Conservation (phyloP, 2,329 filamentous ascomycete species). For the Colletotrichum salicis region DNA sequence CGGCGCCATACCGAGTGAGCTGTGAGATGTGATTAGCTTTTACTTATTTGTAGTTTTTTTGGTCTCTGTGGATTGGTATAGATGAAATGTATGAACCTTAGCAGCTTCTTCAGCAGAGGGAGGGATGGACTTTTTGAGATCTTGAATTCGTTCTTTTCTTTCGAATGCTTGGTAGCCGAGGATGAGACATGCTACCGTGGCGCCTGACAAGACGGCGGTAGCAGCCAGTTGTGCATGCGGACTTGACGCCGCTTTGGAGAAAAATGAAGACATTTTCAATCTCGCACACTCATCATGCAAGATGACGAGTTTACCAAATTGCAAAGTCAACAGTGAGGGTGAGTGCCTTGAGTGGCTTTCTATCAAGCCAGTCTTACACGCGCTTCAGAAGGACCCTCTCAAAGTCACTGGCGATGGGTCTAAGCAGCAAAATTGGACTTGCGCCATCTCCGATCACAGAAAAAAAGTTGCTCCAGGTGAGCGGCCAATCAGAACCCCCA, state of each 20-base stretch:
- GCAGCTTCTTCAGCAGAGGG: slow-evolving; percentile 45
- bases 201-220: slow-evolving; percentile 75
- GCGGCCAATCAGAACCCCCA: slow-evolving; percentile 2
- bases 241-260: slow-evolving; percentile 56
- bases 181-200: slow-evolving; percentile 68
- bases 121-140: slow-evolving; percentile 71
- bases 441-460: background rate
- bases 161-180: slow-evolving; percentile 71
- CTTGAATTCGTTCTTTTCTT: slow-evolving; percentile 62
- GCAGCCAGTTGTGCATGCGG: slow-evolving; percentile 72
- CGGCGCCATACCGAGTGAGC: slow-evolving; percentile 71
- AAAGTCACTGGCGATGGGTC: slow-evolving; percentile 2
- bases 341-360: background rate
- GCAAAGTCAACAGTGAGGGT: background rate
- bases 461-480: slow-evolving; percentile 4
- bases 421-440: background rate
- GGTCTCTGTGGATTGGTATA: background rate
- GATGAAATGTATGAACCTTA: slow-evolving; percentile 39
- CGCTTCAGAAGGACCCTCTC: background rate
- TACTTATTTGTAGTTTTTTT: background rate
- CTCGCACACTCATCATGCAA: slow-evolving; percentile 17
- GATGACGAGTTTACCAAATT: background rate
- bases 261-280: slow-evolving; percentile 54
- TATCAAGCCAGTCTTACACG: background rate
- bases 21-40: slow-evolving; percentile 45